phyloP scores from a whole-genome alignment of 768 basidiomycete species.

The Collybia nuda region DNA sequence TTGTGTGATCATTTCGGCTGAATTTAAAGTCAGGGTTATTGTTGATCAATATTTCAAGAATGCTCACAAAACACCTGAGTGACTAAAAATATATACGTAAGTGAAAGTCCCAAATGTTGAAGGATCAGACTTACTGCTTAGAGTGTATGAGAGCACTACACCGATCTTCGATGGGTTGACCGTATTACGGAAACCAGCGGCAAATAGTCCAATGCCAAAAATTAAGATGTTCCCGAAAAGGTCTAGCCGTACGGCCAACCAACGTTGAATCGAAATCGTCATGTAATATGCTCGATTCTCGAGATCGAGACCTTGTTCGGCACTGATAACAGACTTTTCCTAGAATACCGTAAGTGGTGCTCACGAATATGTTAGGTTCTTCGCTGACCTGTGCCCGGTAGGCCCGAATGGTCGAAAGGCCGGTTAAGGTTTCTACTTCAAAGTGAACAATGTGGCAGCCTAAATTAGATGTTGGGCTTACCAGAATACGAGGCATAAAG shows the following conservation, averaged over 20 bases:
- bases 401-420: constrained; percentile 61
- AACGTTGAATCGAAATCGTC: constrained; percentile 64
- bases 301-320: constrained; percentile 53
- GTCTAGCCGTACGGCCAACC: constrained; percentile 65
- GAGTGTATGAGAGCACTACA: constrained; percentile 57
- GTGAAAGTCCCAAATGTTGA: background rate
- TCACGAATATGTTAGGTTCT: background rate
- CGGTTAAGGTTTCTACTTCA: constrained; percentile 56
- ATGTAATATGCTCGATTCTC: constrained; percentile 67
- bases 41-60: background rate
- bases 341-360: constrained; percentile 15
- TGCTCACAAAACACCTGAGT: constrained; percentile 55
- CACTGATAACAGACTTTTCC: constrained; percentile 47
- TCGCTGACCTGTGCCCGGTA: constrained; percentile 50
- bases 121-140: constrained; percentile 39
- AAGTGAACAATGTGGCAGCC: background rate
- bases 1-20: constrained; percentile 53
- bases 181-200: constrained; percentile 54
- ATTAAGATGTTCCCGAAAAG: constrained; percentile 67
- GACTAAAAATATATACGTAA: constrained; percentile 27
- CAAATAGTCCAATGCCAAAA: constrained; percentile 70
- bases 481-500: constrained; percentile 61
- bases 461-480: constrained; percentile 17
- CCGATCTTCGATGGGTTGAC: constrained; percentile 63
- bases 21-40: background rate